A percentile compares a stretch with the other conserved stretches of the same genome.
Evolutionary conservation across 1,139 yeast species (phyloP).

Genomic region (Kazachstania sp.): DNA sequence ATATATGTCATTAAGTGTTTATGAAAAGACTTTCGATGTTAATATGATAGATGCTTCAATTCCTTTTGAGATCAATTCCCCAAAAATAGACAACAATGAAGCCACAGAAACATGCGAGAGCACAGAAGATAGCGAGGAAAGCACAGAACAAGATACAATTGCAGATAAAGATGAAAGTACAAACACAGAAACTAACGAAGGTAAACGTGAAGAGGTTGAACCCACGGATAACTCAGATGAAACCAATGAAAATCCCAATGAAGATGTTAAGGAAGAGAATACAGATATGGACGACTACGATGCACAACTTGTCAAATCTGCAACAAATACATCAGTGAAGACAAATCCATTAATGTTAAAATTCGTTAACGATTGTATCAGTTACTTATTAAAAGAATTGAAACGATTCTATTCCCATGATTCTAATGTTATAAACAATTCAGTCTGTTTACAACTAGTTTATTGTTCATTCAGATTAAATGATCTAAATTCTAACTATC

Average conservation of each 20-base stretch:
- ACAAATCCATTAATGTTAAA: conserved; percentile 24
- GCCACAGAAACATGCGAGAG: too few species aligned
- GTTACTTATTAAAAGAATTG: conserved; percentile 15
- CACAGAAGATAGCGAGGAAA: too few species aligned
- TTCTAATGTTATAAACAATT: conserved; percentile 15
- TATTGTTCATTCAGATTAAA: conserved; percentile 31
- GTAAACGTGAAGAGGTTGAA: too few species aligned
- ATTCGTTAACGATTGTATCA: conserved; percentile 22
- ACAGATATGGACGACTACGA: neutral
- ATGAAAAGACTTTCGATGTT: conserved; percentile 15
- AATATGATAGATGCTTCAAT: conserved; percentile 8
- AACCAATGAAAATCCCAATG: too few species aligned
- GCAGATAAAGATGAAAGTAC: too few species aligned
- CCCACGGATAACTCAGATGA: too few species aligned
- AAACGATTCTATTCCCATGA: conserved; percentile 8
- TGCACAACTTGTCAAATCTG: neutral
- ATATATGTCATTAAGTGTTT: conserved; percentile 23
- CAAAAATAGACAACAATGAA: too few species aligned
- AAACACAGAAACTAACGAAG: too few species aligned
- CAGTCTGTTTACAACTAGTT: conserved; percentile 29
- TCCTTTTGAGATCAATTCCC: neutral
- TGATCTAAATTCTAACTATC: conserved; percentile 26
- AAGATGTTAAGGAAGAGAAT: too few species aligned
- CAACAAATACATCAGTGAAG: conserved; percentile 1
- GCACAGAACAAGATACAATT: too few species aligned